Percentiles rank a stretch among this genome's conserved stretches.
Evolutionary conservation across 208 protist genomes (phyloP).

Genomic region (Trypanosoma lewisi): DNA sequence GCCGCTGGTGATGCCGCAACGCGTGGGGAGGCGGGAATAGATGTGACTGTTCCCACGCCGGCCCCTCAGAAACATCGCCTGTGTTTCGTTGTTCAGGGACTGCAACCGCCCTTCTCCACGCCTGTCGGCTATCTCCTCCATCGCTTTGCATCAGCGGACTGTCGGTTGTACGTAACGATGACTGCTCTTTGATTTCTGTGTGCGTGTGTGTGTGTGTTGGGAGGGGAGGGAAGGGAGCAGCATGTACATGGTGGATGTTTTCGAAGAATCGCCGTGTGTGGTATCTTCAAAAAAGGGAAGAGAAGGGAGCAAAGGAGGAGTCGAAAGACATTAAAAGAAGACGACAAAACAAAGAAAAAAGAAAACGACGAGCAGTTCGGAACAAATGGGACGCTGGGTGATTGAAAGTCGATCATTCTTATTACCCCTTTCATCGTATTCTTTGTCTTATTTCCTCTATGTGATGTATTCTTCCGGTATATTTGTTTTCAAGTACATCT

Average conservation of each 20-base stretch:
- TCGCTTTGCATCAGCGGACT: conserved; percentile 55
- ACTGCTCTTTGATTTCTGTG: conserved; percentile 16
- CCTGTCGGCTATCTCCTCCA: conserved; percentile 59
- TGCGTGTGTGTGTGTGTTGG: conserved; percentile 6
- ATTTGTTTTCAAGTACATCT: background rate
- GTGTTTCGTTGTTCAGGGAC: conserved; percentile 57
- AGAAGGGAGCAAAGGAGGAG: too few species aligned
- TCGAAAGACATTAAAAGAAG: too few species aligned
- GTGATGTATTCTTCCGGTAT: background rate
- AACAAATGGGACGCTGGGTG: background rate
- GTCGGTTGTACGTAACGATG: conserved; percentile 56
- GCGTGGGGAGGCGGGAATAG: background rate
- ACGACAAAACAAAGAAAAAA: conserved; percentile 4
- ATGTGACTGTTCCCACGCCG: conserved; percentile 2
- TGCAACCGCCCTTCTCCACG: conserved; percentile 45
- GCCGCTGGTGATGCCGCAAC: conserved; percentile 10
- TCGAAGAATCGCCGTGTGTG: too few species aligned
- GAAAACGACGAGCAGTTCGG: background rate
- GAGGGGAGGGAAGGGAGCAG: too few species aligned
- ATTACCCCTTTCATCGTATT: too few species aligned
- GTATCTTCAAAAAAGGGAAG: too few species aligned
- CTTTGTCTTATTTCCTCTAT: conserved; percentile 4
- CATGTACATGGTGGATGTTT: too few species aligned
- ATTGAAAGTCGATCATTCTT: too few species aligned
- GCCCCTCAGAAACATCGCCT: conserved; percentile 25